These are phyloP conservation scores for Leptodontidium sp. DNA, from an alignment of 2,329 filamentous ascomycete genomes.

Conservation along the genomic window DNA sequence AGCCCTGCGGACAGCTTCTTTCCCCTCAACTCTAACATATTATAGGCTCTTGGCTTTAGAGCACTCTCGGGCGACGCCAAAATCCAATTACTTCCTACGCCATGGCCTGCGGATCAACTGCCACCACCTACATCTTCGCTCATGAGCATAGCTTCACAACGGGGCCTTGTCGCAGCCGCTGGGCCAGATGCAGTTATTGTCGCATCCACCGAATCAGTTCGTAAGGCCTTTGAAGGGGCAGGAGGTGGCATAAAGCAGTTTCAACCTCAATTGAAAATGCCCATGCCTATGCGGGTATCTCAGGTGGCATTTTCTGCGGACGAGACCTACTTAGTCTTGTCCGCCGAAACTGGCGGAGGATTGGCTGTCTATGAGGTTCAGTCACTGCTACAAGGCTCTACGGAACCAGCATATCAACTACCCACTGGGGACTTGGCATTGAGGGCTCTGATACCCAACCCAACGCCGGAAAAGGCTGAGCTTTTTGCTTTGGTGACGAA, in stretches of 20 bases:
- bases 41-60: slow-evolving; percentile 79
- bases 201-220: slow-evolving; percentile 78
- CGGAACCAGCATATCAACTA: slow-evolving; percentile 76
- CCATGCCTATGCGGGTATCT: slow-evolving; percentile 78
- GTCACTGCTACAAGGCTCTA: slow-evolving; percentile 69
- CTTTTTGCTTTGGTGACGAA: slow-evolving; percentile 82
- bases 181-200: slow-evolving; percentile 82
- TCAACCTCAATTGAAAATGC: slow-evolving; percentile 75
- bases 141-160: slow-evolving; percentile 80
- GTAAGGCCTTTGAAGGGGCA: slow-evolving; percentile 73
- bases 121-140: slow-evolving; percentile 83
- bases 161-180: slow-evolving; percentile 85
- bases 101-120: slow-evolving; percentile 72
- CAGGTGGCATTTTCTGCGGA: slow-evolving; percentile 93
- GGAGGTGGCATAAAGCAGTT: slow-evolving; percentile 71
- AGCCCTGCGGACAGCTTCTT: not conserved
- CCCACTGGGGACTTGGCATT: slow-evolving; percentile 78
- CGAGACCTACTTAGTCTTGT: slow-evolving; percentile 83
- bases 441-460: slow-evolving; percentile 81
- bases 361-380: slow-evolving; percentile 84
- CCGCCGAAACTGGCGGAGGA: slow-evolving; percentile 81
- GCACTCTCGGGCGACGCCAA: slow-evolving; percentile 83
- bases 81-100: slow-evolving; percentile 76
- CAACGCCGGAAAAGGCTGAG: slow-evolving; percentile 74
- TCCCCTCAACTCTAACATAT: slow-evolving; percentile 27